These are phyloP conservation scores for Aspergillus unguis DNA, from an alignment of 2,329 filamentous ascomycete species.

Conservation along the genomic window DNA sequence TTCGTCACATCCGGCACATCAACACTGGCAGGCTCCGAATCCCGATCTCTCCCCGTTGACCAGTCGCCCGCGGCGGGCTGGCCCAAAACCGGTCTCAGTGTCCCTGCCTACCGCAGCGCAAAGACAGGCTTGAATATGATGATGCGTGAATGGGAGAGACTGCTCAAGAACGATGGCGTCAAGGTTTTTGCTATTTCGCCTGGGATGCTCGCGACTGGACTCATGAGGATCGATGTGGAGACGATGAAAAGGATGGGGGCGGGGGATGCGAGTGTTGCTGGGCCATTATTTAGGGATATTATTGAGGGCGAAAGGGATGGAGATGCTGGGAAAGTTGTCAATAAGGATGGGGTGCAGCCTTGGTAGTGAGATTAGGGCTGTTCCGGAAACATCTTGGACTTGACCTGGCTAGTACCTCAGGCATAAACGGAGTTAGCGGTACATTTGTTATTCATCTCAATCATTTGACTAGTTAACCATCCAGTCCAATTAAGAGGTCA, in stretches of 20 bases:
- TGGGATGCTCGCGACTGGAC: constrained; percentile 48
- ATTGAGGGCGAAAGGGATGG: constrained; percentile 42
- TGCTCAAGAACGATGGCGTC: constrained; percentile 49
- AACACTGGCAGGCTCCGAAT: constrained; percentile 28
- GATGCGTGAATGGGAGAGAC: constrained; percentile 45
- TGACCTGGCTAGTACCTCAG: too few relatives aligned
- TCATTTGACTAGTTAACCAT: too few relatives aligned
- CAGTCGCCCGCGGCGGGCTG: constrained; percentile 34
- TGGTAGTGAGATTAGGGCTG: constrained; percentile 6
- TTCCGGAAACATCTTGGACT: too few relatives aligned
- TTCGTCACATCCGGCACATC: constrained; percentile 49
- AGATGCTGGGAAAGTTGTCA: constrained; percentile 41
- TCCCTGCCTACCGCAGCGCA: constrained; percentile 37
- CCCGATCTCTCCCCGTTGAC: constrained; percentile 4
- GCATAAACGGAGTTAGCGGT: too few relatives aligned
- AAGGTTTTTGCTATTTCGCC: constrained; percentile 51
- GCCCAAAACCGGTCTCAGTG: constrained; percentile 36
- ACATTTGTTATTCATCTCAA: too few relatives aligned
- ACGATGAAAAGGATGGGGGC: constrained; percentile 18
- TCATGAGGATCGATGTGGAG: constrained; percentile 37
- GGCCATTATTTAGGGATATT: constrained; percentile 39
- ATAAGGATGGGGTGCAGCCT: constrained; percentile 16
- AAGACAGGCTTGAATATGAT: constrained; percentile 52
- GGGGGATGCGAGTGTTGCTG: constrained; percentile 39
- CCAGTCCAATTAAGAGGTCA: too few relatives aligned